These are phyloP conservation scores for Elongisporangium undulatum DNA, from an alignment of 352 stramenopile species.

Conservation along the genomic window DNA sequence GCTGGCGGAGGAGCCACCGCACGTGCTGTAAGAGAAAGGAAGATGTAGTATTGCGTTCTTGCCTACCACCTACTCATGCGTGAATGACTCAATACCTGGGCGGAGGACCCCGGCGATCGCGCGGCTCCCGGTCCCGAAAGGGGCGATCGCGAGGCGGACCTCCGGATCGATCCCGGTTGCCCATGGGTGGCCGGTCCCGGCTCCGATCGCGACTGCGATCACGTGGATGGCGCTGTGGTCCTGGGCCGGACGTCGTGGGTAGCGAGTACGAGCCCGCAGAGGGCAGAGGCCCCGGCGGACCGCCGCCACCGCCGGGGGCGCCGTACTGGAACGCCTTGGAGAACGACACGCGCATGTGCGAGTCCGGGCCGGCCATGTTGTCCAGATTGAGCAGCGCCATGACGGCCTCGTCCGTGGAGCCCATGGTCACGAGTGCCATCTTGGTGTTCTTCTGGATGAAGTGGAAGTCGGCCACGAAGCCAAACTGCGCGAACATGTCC, in stretches of 20 bases:
- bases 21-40: neutral
- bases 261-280: slow-evolving; percentile 15
- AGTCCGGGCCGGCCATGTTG: slow-evolving; percentile 69
- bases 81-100: slow-evolving; percentile 18
- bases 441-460: slow-evolving; percentile 72
- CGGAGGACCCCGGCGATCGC: slow-evolving; percentile 25
- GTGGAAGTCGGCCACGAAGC: slow-evolving; percentile 72
- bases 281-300: slow-evolving; percentile 9
- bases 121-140: slow-evolving; percentile 24
- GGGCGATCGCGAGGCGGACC: slow-evolving; percentile 21
- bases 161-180: slow-evolving; percentile 13
- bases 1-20: neutral
- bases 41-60: neutral
- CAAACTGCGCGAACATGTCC: slow-evolving; percentile 63
- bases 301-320: slow-evolving; percentile 4
- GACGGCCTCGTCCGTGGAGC: slow-evolving; percentile 65
- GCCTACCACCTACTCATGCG: neutral
- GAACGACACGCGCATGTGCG: slow-evolving; percentile 78
- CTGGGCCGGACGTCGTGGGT: slow-evolving; percentile 5
- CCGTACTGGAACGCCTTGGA: slow-evolving; percentile 56
- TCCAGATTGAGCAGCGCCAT: slow-evolving; percentile 64
- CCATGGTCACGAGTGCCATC: slow-evolving; percentile 80
- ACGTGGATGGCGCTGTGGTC: slow-evolving; percentile 18
- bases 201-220: slow-evolving; percentile 47
- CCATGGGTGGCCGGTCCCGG: slow-evolving; percentile 21